Evolutionary conservation across 106 monocot genomes (phyloP).

Genomic region (Apostasia shenzhenica): DNA sequence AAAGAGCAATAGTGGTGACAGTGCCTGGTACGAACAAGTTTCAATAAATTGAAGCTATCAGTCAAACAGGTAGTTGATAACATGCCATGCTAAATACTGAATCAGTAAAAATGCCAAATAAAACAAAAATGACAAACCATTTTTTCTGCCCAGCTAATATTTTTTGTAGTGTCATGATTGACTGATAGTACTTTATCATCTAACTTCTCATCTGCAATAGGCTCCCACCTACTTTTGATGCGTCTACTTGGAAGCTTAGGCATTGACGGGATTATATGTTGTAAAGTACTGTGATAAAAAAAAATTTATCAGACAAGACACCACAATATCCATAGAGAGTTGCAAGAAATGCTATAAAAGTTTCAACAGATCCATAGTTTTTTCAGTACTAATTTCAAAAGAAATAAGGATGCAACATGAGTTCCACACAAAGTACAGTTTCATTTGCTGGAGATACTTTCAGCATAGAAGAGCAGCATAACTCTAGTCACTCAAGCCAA

Average conservation of each 20-base stretch:
- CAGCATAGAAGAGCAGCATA: no score
- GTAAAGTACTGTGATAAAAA: constrained; percentile 21
- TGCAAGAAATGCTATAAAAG: no score
- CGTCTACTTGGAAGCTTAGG: constrained; percentile 47
- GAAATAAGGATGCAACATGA: no score
- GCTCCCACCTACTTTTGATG: constrained; percentile 93
- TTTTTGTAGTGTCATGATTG: constrained; percentile 23
- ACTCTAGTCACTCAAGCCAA: no score
- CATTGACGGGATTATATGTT: constrained; percentile 24
- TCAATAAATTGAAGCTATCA: not conserved
- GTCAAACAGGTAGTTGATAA: not conserved
- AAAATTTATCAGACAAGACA: no score
- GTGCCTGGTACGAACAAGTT: not conserved
- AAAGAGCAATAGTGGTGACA: not conserved
- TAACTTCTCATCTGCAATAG: constrained; percentile 60
- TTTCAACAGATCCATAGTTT: no score
- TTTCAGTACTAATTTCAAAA: no score
- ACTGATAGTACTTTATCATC: constrained; percentile 25
- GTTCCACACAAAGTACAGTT: no score
- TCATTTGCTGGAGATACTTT: no score
- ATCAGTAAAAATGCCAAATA: not conserved
- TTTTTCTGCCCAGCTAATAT: constrained; percentile 26
- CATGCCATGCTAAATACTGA: not conserved
- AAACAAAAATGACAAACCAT: constrained; percentile 26
- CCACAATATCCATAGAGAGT: no score